These are phyloP conservation scores for Fusarium sp. DNA, from an alignment of 2,329 filamentous ascomycete genomes.

Conservation along the genomic window DNA sequence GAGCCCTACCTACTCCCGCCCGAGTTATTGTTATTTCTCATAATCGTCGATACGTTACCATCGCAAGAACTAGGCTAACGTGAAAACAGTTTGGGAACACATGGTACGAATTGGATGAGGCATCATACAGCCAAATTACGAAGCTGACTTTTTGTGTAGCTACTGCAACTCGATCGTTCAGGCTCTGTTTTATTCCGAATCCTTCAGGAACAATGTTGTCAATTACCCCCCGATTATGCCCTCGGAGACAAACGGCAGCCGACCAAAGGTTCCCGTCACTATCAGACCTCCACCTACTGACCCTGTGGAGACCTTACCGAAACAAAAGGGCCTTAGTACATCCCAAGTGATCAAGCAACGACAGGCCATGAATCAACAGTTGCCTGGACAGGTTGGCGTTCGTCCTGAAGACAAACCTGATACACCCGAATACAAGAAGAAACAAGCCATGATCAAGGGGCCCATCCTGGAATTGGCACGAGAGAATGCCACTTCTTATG, in stretches of 20 bases:
- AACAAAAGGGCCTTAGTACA: conserved; percentile 62
- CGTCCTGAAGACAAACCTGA: conserved; percentile 93
- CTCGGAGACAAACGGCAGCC: conserved; percentile 71
- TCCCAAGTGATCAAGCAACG: conserved; percentile 67
- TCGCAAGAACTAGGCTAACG: conserved; percentile 47
- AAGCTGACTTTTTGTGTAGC: conserved; percentile 58
- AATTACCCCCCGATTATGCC: conserved; percentile 83
- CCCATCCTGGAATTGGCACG: conserved; percentile 86
- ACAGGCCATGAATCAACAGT: conserved; percentile 63
- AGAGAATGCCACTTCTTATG: conserved; percentile 82
- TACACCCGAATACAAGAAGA: conserved; percentile 97
- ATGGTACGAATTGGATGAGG: conserved; percentile 70
- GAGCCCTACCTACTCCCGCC: conserved; percentile 7
- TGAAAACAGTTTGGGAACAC: conserved; percentile 87
- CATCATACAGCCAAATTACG: background rate
- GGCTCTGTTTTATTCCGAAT: conserved; percentile 93
- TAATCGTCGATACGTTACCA: background rate
- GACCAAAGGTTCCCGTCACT: conserved; percentile 67
- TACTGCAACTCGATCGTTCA: conserved; percentile 99
- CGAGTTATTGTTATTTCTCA: background rate
- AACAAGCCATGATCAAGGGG: conserved; percentile 86
- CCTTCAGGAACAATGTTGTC: conserved; percentile 93
- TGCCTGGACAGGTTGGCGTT: conserved; percentile 62
- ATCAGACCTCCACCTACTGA: conserved; percentile 65
- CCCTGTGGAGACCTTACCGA: conserved; percentile 49